Base-by-base conservation (phyloP, 140 eudicot genomes). In the Cichorium intybus region DNA sequence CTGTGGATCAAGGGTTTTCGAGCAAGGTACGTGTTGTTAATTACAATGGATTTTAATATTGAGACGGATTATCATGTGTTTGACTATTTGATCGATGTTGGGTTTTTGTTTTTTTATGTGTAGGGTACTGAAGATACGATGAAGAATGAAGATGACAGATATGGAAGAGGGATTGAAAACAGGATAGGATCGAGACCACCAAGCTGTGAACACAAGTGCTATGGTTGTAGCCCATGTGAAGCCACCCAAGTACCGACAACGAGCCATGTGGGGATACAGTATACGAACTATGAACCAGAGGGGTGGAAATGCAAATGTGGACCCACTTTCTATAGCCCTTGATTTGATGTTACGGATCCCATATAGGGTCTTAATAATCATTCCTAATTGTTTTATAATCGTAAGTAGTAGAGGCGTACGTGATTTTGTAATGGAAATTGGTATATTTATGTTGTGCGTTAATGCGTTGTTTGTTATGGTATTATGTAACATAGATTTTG, bases 231-330 rank as follows among this genome's bases (percentile, higher is more conserved):
- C 48, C 95, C 95, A 48, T 88, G 95, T 68, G 86, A 88, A 60
- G 79, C 96, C 59, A 88, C 90, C 33, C 96, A 88, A 75, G 95
- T 82, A 62, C 96, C 96, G 39, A 83, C 96, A 35, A 70, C 47
- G 17, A 62, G 66, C 70, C 77, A 24, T 53, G 75, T 82, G 22
- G 88, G 85, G 10, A 61, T 78, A 26, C 90, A 85, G 68, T 85
- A 86, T 70, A 71, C 96, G 9, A 85, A 85, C 69, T 88, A 88
- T 57, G 85, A 80, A 75, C 96, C 96, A 6, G 96, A 85, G 62
- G 90, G 86, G 4, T 88, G 96, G 95, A 88, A 88, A 76, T 88
- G 96, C 95, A 82, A 85, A 62, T 85, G 96, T 73, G 96, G 96
- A 15, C 96, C 86, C 26, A 31, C 90, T 31, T 80, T 88, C 60